These are phyloP conservation scores for cucumber (Cucumis sativus) DNA, from an alignment of 306 rosid genomes.

Conservation along the genomic window Cucumber_9930_V3 NC_026658.2:22851501-22852000, in stretches of 20 bases:
- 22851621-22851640: slow-evolving; percentile 26
- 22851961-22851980: neutral
- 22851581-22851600: slow-evolving; percentile 37
- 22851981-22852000: neutral
- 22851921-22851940: too few species aligned
- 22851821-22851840: neutral
- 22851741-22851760: neutral
- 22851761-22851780: neutral
- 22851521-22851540: slow-evolving; percentile 28
- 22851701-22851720: neutral
- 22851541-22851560: slow-evolving; percentile 16
- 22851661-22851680: slow-evolving; percentile 35
- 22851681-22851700: slow-evolving; percentile 24
- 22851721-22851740: neutral
- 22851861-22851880: neutral
- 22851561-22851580: slow-evolving; percentile 37
- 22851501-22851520: slow-evolving; percentile 1
- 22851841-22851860: neutral
- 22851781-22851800: neutral
- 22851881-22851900: neutral
- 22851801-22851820: neutral
- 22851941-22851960: neutral
- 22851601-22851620: slow-evolving; percentile 31
- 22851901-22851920: too few species aligned
- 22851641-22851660: slow-evolving; percentile 27